Percentiles rank a stretch among this genome's conserved stretches.
Conservation (phyloP, 345 rosid genomes). For the Ricinus communis region DNA sequence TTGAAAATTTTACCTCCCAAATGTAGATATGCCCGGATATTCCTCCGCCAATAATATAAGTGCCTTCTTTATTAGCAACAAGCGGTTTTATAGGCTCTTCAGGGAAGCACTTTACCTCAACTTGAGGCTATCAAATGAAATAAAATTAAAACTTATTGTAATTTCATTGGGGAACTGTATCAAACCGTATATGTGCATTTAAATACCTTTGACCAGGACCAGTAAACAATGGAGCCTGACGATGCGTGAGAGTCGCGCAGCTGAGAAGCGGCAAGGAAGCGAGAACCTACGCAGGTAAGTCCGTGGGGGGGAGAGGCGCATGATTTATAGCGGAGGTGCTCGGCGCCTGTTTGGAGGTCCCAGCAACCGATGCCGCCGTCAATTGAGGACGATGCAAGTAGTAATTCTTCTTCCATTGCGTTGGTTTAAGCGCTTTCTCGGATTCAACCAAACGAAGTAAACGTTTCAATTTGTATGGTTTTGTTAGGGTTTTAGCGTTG, state of each 20-base stretch:
- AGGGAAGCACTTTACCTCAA: conserved; percentile 69
- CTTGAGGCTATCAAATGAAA: conserved; percentile 59
- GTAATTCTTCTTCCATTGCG: conserved; percentile 31
- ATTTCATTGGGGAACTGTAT: conserved; percentile 5
- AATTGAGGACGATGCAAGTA: conserved; percentile 67
- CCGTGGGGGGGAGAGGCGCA: conserved; percentile 76
- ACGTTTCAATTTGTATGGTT: not conserved
- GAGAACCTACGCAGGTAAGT: conserved; percentile 57
- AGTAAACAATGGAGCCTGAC: conserved; percentile 63
- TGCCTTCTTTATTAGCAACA: conserved; percentile 64
- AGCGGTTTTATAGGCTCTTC: conserved; percentile 72
- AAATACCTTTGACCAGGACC: conserved; percentile 72
- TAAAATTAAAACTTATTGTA: not conserved
- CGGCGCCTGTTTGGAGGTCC: conserved; percentile 65
- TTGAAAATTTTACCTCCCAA: conserved; percentile 63
- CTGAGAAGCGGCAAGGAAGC: conserved; percentile 74
- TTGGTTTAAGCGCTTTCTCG: not conserved
- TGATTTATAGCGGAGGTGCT: conserved; percentile 58
- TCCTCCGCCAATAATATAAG: conserved; percentile 80
- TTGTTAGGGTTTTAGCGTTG: conserved; percentile 17
- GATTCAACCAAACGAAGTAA: no score
- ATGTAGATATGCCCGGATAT: conserved; percentile 62
- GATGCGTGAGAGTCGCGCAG: conserved; percentile 53
- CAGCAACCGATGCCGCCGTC: conserved; percentile 77
- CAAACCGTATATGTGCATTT: conserved; percentile 13